These are phyloP conservation scores for Anisodus acutangulus DNA, from an alignment of 257 asterid species.

Conservation along the genomic window DNA sequence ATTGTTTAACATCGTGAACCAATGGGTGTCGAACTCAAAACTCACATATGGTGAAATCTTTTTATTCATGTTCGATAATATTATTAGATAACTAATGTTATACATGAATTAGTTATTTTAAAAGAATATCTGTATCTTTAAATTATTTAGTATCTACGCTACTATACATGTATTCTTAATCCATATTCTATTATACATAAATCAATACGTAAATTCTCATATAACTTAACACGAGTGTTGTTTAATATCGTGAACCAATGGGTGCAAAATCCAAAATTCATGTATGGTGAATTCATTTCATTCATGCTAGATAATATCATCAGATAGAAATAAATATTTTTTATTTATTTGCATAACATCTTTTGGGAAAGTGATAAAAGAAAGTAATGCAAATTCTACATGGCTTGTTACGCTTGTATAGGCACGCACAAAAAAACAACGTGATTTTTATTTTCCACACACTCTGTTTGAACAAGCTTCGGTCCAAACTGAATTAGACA, in stretches of 20 bases:
- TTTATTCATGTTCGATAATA: too few species aligned
- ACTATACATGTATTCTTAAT: not conserved
- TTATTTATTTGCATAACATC: not conserved
- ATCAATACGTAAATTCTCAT: too few species aligned
- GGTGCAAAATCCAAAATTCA: not conserved
- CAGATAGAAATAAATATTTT: not conserved
- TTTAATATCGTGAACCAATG: not conserved
- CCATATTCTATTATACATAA: too few species aligned
- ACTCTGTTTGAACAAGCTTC: too few species aligned
- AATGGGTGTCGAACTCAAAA: too few species aligned
- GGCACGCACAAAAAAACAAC: not conserved
- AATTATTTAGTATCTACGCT: too few species aligned
- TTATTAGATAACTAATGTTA: not conserved
- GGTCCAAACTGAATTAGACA: not conserved
- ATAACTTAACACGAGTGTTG: too few species aligned
- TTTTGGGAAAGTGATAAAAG: not conserved
- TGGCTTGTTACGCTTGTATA: not conserved
- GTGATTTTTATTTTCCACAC: not conserved
- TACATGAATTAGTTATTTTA: not conserved
- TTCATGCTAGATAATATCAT: not conserved
- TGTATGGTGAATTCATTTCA: not conserved
- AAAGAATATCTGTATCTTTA: too few species aligned
- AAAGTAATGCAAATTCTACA: not conserved
- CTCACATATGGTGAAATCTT: too few species aligned
- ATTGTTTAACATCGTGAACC: too few species aligned